Evolutionary conservation across 352 stramenopile genomes (phyloP).

Genomic region (Phytophthora hibernalis): DNA sequence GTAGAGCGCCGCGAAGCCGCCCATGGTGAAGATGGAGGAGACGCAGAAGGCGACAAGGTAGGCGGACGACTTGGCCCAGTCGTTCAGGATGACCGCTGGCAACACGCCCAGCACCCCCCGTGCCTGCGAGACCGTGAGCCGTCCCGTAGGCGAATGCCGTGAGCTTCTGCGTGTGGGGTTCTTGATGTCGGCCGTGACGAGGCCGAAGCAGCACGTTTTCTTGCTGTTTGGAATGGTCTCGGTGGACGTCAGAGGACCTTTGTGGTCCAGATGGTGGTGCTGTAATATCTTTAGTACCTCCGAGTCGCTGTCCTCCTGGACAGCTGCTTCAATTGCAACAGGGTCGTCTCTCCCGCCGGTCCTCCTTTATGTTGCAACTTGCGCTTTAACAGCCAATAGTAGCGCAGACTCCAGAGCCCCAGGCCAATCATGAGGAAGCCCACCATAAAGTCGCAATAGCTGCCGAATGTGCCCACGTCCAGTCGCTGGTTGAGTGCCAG

Average conservation of each 20-base stretch:
- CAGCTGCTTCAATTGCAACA: constrained; percentile 28
- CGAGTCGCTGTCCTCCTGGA: constrained; percentile 31
- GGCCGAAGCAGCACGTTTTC: constrained; percentile 53
- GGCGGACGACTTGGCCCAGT: constrained; percentile 68
- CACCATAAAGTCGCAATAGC: constrained; percentile 75
- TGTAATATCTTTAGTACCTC: constrained; percentile 51
- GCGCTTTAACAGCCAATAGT: constrained; percentile 52
- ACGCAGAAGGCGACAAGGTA: constrained; percentile 91
- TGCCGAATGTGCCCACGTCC: constrained; percentile 59
- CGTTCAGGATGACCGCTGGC: constrained; percentile 86
- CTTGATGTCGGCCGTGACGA: constrained; percentile 60
- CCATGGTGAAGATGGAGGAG: constrained; percentile 90
- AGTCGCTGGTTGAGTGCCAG: constrained; percentile 59
- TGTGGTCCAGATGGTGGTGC: constrained; percentile 42
- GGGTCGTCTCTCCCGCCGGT: constrained; percentile 39
- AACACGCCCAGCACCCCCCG: constrained; percentile 84
- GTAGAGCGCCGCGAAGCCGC: constrained; percentile 82
- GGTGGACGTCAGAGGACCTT: constrained; percentile 17
- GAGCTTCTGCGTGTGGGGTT: constrained; percentile 63
- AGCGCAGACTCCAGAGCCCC: constrained; percentile 60
- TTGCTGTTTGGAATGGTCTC: background rate
- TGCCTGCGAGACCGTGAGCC: constrained; percentile 85
- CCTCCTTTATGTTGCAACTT: constrained; percentile 36
- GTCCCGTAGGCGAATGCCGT: constrained; percentile 87
- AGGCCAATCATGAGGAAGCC: constrained; percentile 77